Conservation (phyloP, 2,329 filamentous ascomycete species). For the Juglanconis oblonga region DNA sequence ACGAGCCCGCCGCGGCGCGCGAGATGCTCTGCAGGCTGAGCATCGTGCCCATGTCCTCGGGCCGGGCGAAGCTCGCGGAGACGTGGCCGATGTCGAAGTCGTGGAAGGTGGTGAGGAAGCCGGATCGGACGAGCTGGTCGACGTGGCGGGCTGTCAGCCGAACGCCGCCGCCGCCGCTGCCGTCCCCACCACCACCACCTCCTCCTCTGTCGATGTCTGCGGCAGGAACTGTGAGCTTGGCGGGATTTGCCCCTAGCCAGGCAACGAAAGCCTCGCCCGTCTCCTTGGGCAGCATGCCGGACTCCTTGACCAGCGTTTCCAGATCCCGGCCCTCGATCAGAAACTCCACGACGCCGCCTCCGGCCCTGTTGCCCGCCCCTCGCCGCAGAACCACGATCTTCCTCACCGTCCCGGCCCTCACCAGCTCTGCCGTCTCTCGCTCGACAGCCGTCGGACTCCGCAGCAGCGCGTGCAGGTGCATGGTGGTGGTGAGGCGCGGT, state of each 20-base stretch:
- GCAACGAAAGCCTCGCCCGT: conserved; percentile 49
- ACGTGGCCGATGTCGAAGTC: conserved; percentile 32
- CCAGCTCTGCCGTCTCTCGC: conserved; percentile 62
- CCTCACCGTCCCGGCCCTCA: conserved; percentile 54
- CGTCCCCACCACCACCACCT: not conserved
- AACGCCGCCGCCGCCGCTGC: not conserved
- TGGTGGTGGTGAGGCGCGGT: conserved; percentile 62
- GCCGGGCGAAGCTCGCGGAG: conserved; percentile 40
- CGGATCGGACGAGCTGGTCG: conserved; percentile 59
- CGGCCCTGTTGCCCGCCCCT: conserved; percentile 52
- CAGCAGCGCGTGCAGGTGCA: conserved; percentile 64
- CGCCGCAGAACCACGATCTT: conserved; percentile 62
- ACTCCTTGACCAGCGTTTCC: conserved; percentile 42
- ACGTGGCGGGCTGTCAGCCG: conserved; percentile 43
- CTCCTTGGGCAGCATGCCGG: conserved; percentile 34
- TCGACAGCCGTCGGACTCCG: conserved; percentile 62
- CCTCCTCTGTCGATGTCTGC: not conserved
- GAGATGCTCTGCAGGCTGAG: conserved; percentile 62
- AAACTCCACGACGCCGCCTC: conserved; percentile 58
- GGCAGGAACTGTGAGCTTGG: conserved; percentile 30
- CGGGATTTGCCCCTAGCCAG: conserved; percentile 51
- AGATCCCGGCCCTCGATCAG: conserved; percentile 59
- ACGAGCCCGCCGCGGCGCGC: conserved; percentile 63
- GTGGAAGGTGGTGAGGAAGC: conserved; percentile 59
- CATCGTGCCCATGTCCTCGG: conserved; percentile 53